phyloP scores from a whole-genome alignment of 75 land plant genomes.

The Adiantum capillusveneris region DNA sequence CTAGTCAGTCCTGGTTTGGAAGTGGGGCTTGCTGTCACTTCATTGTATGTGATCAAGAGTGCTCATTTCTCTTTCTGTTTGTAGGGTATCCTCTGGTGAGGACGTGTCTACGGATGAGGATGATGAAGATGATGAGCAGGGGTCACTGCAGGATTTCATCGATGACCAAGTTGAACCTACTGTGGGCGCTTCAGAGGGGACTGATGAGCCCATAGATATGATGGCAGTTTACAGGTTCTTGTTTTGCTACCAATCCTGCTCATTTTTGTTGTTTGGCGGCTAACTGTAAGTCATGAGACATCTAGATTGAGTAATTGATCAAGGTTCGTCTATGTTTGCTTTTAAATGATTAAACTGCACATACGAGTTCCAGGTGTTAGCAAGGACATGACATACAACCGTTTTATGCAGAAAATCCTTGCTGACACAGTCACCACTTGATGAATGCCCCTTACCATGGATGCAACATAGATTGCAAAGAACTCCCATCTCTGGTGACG shows the following conservation, averaged over 20 bases:
- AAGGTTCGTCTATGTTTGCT: no score
- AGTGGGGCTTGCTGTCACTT: no score
- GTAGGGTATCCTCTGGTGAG: conserved; percentile 63
- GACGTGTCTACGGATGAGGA: conserved; percentile 69
- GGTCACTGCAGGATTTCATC: conserved; percentile 51
- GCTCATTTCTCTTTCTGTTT: conserved; percentile 6
- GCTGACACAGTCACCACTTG: conserved; percentile 69
- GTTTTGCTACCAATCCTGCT: no score
- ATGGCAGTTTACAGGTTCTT: conserved; percentile 93
- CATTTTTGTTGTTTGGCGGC: no score
- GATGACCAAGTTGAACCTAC: conserved; percentile 54
- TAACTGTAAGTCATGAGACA: no score
- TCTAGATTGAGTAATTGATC: no score
- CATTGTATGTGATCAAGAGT: no score
- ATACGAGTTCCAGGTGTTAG: no score
- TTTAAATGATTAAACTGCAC: no score
- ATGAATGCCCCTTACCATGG: conserved; percentile 5
- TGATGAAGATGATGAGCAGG: conserved; percentile 37
- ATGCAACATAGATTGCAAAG: conserved; percentile 7
- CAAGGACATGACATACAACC: no score
- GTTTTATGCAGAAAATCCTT: conserved; percentile 67
- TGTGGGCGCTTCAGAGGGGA: conserved; percentile 26
- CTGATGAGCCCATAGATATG: conserved; percentile 56
- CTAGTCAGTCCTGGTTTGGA: no score
- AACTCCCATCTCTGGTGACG: no score